Evolutionary conservation across 2,329 filamentous ascomycete species (phyloP).

Genomic region (Ilyonectria destructans): DNA sequence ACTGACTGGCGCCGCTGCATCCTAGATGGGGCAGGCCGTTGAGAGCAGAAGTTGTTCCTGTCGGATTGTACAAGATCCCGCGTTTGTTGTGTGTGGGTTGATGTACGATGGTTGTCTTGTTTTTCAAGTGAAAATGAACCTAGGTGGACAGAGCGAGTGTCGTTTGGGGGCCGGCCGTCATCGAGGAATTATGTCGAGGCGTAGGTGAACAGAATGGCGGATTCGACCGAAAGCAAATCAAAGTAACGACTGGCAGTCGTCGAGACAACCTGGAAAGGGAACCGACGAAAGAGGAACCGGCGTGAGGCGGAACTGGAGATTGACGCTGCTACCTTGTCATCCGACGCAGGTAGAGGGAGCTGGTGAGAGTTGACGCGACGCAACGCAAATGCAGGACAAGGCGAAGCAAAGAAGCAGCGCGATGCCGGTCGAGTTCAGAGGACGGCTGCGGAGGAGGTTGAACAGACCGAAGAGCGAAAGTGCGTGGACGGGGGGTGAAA

Average conservation of each 20-base stretch:
- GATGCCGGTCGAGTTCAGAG: slow-evolving; percentile 44
- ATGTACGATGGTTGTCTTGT: slow-evolving; percentile 33
- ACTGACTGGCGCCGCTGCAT: slow-evolving; percentile 53
- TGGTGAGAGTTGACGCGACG: slow-evolving; percentile 38
- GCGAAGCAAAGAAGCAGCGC: slow-evolving; percentile 39
- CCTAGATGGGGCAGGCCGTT: slow-evolving; percentile 44
- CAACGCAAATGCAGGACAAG: slow-evolving; percentile 42
- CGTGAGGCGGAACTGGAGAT: slow-evolving; percentile 38
- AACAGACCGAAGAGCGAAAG: slow-evolving; percentile 48
- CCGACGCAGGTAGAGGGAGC: slow-evolving; percentile 41
- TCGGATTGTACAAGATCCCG: slow-evolving; percentile 25
- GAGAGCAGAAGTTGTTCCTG: slow-evolving; percentile 39
- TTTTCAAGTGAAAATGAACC: slow-evolving; percentile 36
- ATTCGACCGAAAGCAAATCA: slow-evolving; percentile 43
- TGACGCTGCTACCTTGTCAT: slow-evolving; percentile 44
- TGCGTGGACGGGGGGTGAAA: slow-evolving; percentile 48
- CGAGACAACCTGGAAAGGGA: slow-evolving; percentile 46
- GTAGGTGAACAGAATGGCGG: slow-evolving; percentile 33
- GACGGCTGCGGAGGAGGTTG: slow-evolving; percentile 46
- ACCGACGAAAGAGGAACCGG: slow-evolving; percentile 49
- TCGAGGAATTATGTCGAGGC: slow-evolving; percentile 45
- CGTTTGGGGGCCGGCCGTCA: slow-evolving; percentile 49
- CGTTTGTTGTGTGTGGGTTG: slow-evolving; percentile 23
- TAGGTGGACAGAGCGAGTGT: slow-evolving; percentile 45
- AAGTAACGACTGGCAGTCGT: slow-evolving; percentile 52